These are phyloP conservation scores for Pythium guiyangense DNA, from an alignment of 352 stramenopile genomes.

Conservation along the genomic window DNA sequence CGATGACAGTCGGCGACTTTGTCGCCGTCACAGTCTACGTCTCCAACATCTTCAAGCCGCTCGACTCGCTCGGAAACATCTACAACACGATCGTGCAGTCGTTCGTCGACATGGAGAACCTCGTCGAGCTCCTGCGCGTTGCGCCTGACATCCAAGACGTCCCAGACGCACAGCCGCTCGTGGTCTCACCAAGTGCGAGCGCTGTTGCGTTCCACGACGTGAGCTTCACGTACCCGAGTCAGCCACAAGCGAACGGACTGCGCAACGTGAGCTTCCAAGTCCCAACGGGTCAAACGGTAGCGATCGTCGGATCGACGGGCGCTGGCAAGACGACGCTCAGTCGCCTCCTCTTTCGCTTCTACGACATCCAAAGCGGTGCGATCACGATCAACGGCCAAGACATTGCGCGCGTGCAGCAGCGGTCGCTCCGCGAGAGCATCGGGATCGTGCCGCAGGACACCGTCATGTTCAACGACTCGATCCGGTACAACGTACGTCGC, in stretches of 20 bases:
- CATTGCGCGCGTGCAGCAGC: conserved; percentile 82
- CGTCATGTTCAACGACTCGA: conserved; percentile 97
- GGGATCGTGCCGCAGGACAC: conserved; percentile 96
- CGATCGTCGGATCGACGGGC: conserved; percentile 91
- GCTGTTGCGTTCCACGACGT: conserved; percentile 92
- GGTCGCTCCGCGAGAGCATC: conserved; percentile 86
- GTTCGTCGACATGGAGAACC: conserved; percentile 95
- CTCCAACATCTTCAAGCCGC: conserved; percentile 93
- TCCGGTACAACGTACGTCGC: conserved; percentile 94
- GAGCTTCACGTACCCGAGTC: conserved; percentile 88
- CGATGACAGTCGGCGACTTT: conserved; percentile 92
- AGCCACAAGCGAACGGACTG: conserved; percentile 80
- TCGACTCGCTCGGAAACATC: conserved; percentile 95
- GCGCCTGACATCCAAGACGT: conserved; percentile 91
- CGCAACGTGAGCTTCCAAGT: conserved; percentile 78
- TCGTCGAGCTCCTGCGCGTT: conserved; percentile 93
- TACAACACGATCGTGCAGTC: conserved; percentile 97
- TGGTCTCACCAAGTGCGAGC: conserved; percentile 31
- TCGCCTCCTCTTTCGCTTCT: conserved; percentile 95
- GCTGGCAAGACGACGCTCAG: conserved; percentile 94
- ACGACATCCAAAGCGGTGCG: conserved; percentile 86
- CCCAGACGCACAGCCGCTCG: conserved; percentile 56
- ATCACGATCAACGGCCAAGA: conserved; percentile 89
- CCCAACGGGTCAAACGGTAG: conserved; percentile 82
- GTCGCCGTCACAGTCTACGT: conserved; percentile 94